Evolutionary conservation across 2,329 filamentous ascomycete species (phyloP).

Genomic region (Coniella lustricola): DNA sequence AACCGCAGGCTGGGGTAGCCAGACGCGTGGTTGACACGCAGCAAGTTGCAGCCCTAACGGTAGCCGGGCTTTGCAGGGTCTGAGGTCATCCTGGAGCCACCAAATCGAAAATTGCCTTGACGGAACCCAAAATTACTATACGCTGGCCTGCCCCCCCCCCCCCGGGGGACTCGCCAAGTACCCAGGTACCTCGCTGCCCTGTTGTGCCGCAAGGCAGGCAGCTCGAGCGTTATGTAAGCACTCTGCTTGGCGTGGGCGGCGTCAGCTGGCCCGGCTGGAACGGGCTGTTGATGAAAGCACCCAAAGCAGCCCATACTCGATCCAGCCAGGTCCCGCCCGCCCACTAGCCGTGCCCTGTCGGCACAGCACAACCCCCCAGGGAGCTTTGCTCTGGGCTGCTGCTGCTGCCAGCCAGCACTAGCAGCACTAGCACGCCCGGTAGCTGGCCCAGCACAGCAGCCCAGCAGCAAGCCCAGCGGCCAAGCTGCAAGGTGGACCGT

Average conservation of each 20-base stretch:
- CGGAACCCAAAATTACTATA: slow-evolving; percentile 2
- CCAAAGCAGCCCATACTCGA: too few species aligned
- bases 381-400: too few species aligned
- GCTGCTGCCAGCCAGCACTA: not conserved
- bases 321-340: too few species aligned
- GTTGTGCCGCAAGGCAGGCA: too few species aligned
- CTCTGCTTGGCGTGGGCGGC: too few species aligned
- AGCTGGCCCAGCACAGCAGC: not conserved
- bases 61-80: not conserved
- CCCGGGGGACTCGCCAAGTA: too few species aligned
- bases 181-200: not conserved
- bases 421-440: not conserved
- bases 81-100: slow-evolving; percentile 6
- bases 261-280: not conserved
- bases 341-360: not conserved
- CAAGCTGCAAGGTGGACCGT: slow-evolving; percentile 8
- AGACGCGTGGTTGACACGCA: too few species aligned
- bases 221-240: slow-evolving; percentile 7
- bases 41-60: slow-evolving; percentile 11
- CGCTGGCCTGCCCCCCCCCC: too few species aligned
- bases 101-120: slow-evolving; percentile 11
- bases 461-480: not conserved
- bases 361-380: not conserved
- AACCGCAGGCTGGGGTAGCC: too few species aligned
- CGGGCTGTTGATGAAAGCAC: too few species aligned